Conservation (phyloP, 768 basidiomycete species). For the Tubosaeta sp. region DNA sequence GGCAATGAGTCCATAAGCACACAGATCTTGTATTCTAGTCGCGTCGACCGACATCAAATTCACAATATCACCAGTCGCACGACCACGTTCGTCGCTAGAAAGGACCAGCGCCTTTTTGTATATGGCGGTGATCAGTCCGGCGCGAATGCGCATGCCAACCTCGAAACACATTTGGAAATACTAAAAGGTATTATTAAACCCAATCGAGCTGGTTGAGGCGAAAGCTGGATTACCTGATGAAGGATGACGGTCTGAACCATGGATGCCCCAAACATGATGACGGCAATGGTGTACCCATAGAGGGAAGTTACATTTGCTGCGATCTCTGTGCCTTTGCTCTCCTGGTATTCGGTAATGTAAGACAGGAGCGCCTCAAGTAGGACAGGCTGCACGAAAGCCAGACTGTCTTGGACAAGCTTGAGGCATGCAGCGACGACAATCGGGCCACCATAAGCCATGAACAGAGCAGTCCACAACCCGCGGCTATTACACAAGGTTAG, state of each 20-base stretch:
- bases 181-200: slow-evolving; percentile 31
- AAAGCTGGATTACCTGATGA: slow-evolving; percentile 57
- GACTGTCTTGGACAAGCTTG: slow-evolving; percentile 72
- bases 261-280: slow-evolving; percentile 77
- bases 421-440: slow-evolving; percentile 58
- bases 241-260: slow-evolving; percentile 72
- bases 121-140: slow-evolving; percentile 80
- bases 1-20: slow-evolving; percentile 78
- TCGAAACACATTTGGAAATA: slow-evolving; percentile 84
- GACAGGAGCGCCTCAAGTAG: slow-evolving; percentile 73
- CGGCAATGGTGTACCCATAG: slow-evolving; percentile 73
- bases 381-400: slow-evolving; percentile 87
- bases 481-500: slow-evolving; percentile 39
- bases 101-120: slow-evolving; percentile 85
- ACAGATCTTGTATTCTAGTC: slow-evolving; percentile 73
- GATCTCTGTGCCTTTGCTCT: slow-evolving; percentile 31
- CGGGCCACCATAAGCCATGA: slow-evolving; percentile 73
- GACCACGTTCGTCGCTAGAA: slow-evolving; percentile 77
- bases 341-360: slow-evolving; percentile 79
- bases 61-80: slow-evolving; percentile 88
- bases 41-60: slow-evolving; percentile 92
- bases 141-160: slow-evolving; percentile 91
- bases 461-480: slow-evolving; percentile 68
- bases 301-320: slow-evolving; percentile 34
- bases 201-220: neutral